A percentile compares a stretch with the other conserved stretches of the same genome.
Conservation (phyloP, 495 filamentous ascomycete genomes). For the Annulohypoxylon stygium region DNA sequence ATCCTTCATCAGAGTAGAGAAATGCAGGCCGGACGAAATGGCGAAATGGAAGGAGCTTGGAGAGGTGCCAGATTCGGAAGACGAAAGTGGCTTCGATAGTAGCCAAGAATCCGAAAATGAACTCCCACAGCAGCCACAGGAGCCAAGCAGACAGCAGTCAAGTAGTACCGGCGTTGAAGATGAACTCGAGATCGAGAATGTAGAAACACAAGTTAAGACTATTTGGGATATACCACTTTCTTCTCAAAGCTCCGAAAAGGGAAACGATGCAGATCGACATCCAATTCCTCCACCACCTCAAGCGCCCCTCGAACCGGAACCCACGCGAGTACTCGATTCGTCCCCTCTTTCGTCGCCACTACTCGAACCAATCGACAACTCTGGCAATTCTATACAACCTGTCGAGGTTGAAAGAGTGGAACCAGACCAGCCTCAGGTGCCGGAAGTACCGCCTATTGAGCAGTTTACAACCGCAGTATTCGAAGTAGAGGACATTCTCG, state of each 20-base stretch:
- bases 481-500: conserved; percentile 21
- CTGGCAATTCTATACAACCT: not conserved
- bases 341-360: conserved; percentile 40
- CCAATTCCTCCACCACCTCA: conserved; percentile 14
- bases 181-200: not conserved
- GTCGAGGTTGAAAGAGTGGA: not conserved
- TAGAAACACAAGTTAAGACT: conserved; percentile 5
- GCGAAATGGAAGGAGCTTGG: conserved; percentile 69
- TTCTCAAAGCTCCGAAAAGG: conserved; percentile 33
- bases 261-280: conserved; percentile 10
- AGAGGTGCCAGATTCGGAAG: conserved; percentile 70
- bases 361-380: conserved; percentile 16
- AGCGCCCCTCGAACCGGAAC: conserved; percentile 15
- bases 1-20: conserved; percentile 21
- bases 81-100: conserved; percentile 61
- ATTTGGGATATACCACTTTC: conserved; percentile 49
- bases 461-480: conserved; percentile 25
- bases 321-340: conserved; percentile 17
- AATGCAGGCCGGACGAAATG: conserved; percentile 57
- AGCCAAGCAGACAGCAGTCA: not conserved
- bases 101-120: conserved; percentile 51
- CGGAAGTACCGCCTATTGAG: conserved; percentile 6
- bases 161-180: conserved; percentile 5
- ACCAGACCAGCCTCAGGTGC: conserved; percentile 1
- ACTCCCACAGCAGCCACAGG: conserved; percentile 6